Evolutionary conservation across 768 basidiomycete genomes (phyloP), one percentile per base, ranked within the genome.

Genomic region (Suillus tomentosus): DNA sequence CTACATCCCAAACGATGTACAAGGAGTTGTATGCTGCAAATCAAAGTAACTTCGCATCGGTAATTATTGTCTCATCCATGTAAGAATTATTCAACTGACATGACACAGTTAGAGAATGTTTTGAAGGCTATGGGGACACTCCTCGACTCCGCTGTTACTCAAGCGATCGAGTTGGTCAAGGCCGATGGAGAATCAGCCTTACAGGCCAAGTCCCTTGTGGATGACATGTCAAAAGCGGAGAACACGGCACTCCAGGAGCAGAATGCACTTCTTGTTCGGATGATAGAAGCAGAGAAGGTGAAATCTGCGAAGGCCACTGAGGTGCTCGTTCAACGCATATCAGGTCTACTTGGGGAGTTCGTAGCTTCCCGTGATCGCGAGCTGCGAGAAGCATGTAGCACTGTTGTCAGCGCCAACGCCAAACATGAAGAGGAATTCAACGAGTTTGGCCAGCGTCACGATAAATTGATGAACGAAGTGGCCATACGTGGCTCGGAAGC

Each of bases 291-390:
- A 17, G 93, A 96, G 73, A 86, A 85, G 72, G 71, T 73, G 15
- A 89, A 86, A 65, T 84, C 89, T 0, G 86, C 89, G 31, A 84
- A 82, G 57, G 85, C 90, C 1, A 90, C 87, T 64, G 86, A 88
- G 48, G 89, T 91, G 47, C 74, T 96, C 14, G 75, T 95, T n/a
- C 83, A 89, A 48, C 88, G 87, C 45, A 82, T 96, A 58, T 90
- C 91, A 1, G 80, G 80, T 4, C 80, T 95, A 67, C 77, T 97
- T 2, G 86, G 84, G 13, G 88, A 85, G 34, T 96, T 90, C 73
- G 82, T 88, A 37, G 76, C 83, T 50, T 83, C 88, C 55, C 85
- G 91, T 36, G 90, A 95, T 71, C 79, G 81, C 17, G 85, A 85
- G 22, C 77, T 95, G 60, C 81, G 83, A 47, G 84, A 86, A 34